Conservation (phyloP, 2,329 filamentous ascomycete genomes). For the Blastomyces emzantsi region DNA sequence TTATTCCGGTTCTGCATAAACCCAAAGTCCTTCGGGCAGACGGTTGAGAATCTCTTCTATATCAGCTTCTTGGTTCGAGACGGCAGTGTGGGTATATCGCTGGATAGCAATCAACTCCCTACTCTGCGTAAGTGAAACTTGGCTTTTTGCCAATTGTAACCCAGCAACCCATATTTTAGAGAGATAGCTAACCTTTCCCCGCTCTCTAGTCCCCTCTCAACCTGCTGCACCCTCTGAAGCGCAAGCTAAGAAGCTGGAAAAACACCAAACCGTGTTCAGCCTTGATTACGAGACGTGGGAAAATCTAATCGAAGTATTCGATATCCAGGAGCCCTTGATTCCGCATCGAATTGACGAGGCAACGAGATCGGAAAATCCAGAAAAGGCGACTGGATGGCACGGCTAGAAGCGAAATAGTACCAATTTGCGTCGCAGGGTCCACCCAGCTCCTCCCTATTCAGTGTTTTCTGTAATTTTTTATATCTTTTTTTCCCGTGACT, state of each 20-base stretch:
- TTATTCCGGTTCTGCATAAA: slow-evolving; percentile 86
- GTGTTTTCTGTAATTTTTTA: background rate
- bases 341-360: slow-evolving; percentile 58
- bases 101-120: slow-evolving; percentile 66
- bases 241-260: slow-evolving; percentile 47
- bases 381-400: slow-evolving; percentile 58
- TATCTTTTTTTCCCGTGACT: background rate
- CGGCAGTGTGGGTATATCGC: slow-evolving; percentile 63
- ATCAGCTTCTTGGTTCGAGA: slow-evolving; percentile 90
- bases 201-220: slow-evolving; percentile 31
- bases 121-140: slow-evolving; percentile 58
- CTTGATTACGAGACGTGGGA: slow-evolving; percentile 81
- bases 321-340: slow-evolving; percentile 73
- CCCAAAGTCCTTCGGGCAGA: slow-evolving; percentile 83
- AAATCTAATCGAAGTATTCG: slow-evolving; percentile 64
- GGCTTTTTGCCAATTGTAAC: background rate
- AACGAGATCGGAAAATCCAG: slow-evolving; percentile 43
- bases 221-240: slow-evolving; percentile 39
- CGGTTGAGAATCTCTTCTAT: slow-evolving; percentile 95
- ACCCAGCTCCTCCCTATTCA: background rate
- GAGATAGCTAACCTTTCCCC: slow-evolving; percentile 15
- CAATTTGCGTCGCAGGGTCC: background rate
- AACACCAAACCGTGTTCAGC: slow-evolving; percentile 80
- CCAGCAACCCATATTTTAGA: slow-evolving; percentile 2
- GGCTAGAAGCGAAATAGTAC: slow-evolving; percentile 31